These are phyloP conservation scores for Agaricus sinodeliciosus DNA, from an alignment of 768 basidiomycete species.

Conservation along the genomic window DNA sequence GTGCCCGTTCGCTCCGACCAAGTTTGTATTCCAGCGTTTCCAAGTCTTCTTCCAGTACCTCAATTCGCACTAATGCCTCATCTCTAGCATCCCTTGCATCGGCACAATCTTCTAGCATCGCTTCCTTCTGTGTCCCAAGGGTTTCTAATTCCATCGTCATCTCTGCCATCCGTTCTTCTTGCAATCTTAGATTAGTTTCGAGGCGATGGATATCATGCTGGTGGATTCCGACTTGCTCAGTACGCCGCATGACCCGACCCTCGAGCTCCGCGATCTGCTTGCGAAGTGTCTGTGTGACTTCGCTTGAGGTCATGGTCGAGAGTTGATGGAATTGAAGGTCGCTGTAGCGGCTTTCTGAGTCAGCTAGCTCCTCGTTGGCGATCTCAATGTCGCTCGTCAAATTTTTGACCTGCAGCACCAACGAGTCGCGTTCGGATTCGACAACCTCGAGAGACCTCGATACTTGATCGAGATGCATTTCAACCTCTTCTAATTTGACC, in stretches of 20 bases:
- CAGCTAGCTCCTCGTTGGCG: slow-evolving; percentile 46
- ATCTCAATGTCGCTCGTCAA: slow-evolving; percentile 50
- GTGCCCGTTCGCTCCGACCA: slow-evolving; percentile 26
- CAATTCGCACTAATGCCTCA: slow-evolving; percentile 46
- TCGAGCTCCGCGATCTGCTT: slow-evolving; percentile 68
- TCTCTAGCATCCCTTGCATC: slow-evolving; percentile 71
- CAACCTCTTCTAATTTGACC: slow-evolving; percentile 24
- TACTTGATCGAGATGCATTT: slow-evolving; percentile 28
- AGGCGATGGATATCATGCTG: slow-evolving; percentile 75
- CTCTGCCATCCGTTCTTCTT: slow-evolving; percentile 70
- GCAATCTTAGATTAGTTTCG: slow-evolving; percentile 66
- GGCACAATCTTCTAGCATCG: slow-evolving; percentile 82
- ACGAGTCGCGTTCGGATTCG: slow-evolving; percentile 61
- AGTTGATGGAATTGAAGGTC: slow-evolving; percentile 62
- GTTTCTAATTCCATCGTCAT: slow-evolving; percentile 66
- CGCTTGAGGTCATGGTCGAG: slow-evolving; percentile 50
- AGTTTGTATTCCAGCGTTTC: slow-evolving; percentile 31
- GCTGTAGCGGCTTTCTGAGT: slow-evolving; percentile 56
- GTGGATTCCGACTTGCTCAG: slow-evolving; percentile 70
- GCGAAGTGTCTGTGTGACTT: slow-evolving; percentile 48
- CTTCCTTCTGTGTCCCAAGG: slow-evolving; percentile 58
- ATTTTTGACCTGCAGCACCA: slow-evolving; percentile 58
- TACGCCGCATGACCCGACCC: slow-evolving; percentile 52
- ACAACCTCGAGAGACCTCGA: slow-evolving; percentile 40
- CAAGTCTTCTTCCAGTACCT: slow-evolving; percentile 56